A percentile compares a stretch with the other conserved stretches of the same genome.
These are phyloP conservation scores for Artomyces pyxidatus DNA, from an alignment of 768 basidiomycete species.

Conservation along the genomic window DNA sequence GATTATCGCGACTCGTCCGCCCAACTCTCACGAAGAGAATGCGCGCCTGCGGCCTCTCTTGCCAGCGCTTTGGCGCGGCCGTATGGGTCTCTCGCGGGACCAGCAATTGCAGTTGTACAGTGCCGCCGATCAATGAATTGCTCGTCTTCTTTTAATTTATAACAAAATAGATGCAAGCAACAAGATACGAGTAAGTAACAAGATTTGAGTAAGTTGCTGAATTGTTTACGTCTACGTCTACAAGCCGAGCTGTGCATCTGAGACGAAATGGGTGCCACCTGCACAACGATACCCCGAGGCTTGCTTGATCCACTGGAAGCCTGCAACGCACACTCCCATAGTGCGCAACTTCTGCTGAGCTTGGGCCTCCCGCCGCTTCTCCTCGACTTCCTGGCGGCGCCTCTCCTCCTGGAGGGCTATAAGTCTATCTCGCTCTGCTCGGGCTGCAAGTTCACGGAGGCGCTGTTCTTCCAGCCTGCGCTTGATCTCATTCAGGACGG, in stretches of 20 bases:
- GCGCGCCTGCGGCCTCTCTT: constrained; percentile 28
- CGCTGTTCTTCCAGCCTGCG: constrained; percentile 21
- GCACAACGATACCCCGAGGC: constrained; percentile 36
- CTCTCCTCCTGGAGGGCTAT: constrained; percentile 24
- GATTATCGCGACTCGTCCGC: constrained; percentile 25
- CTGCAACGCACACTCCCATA: constrained; percentile 44
- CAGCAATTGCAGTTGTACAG: constrained; percentile 38
- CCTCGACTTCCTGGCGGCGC: constrained; percentile 22
- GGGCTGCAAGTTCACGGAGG: constrained; percentile 20
- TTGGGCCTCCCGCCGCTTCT: constrained; percentile 31
- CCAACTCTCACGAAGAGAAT: constrained; percentile 19
- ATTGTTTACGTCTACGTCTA: constrained; percentile 5
- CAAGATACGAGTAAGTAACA: no score
- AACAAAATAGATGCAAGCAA: no score
- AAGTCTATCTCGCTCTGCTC: constrained; percentile 20
- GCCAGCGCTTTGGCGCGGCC: constrained; percentile 57
- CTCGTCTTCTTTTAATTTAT: no score
- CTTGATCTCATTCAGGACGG: constrained; percentile 18
- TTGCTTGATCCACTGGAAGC: constrained; percentile 38
- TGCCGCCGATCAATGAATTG: no score
- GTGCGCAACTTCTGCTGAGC: constrained; percentile 33
- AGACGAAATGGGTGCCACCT: constrained; percentile 37
- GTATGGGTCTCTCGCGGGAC: constrained; percentile 57
- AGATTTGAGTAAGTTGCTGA: no score
- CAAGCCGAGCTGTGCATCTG: constrained; percentile 22